A percentile compares a stretch with the other conserved stretches of the same genome.
These are phyloP conservation scores for Collybiopsis luxurians DNA, from an alignment of 768 basidiomycete genomes.

Conservation along the genomic window DNA sequence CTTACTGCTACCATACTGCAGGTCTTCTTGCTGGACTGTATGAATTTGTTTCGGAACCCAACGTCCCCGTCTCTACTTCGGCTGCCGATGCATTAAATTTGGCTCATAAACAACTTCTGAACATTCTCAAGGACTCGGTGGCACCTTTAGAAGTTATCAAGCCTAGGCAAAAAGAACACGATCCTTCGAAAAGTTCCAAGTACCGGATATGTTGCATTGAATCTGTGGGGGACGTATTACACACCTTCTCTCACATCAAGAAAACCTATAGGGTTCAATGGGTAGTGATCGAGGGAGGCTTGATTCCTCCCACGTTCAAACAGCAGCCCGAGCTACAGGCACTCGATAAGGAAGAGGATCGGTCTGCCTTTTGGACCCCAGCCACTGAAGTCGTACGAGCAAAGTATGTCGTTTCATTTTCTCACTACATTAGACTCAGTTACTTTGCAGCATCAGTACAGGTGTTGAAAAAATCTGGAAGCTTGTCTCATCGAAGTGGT, in stretches of 20 bases:
- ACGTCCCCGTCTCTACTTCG: constrained; percentile 46
- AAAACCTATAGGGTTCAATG: constrained; percentile 82
- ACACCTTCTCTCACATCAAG: constrained; percentile 87
- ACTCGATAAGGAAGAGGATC: constrained; percentile 7
- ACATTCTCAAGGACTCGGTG: constrained; percentile 33
- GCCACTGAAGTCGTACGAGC: constrained; percentile 51
- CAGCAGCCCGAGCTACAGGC: constrained; percentile 1
- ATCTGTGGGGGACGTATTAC: constrained; percentile 63
- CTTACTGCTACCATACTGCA: constrained; percentile 26
- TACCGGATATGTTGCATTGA: constrained; percentile 42
- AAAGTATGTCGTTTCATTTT: constrained; percentile 48
- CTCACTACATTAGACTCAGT: constrained; percentile 8
- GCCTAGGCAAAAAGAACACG: not conserved
- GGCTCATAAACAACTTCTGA: constrained; percentile 33
- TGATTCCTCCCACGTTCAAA: constrained; percentile 33
- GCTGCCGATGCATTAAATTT: constrained; percentile 28
- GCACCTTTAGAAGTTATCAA: constrained; percentile 3
- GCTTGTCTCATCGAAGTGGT: constrained; percentile 49
- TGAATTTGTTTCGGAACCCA: constrained; percentile 74
- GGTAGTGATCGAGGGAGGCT: constrained; percentile 63
- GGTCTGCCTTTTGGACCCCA: constrained; percentile 45
- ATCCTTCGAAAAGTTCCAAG: not conserved
- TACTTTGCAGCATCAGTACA: constrained; percentile 61
- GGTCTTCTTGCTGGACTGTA: constrained; percentile 88
- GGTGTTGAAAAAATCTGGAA: constrained; percentile 78